Conservation (phyloP, 2,329 filamentous ascomycete species). For the Ilyonectria mors-panacis region DNA sequence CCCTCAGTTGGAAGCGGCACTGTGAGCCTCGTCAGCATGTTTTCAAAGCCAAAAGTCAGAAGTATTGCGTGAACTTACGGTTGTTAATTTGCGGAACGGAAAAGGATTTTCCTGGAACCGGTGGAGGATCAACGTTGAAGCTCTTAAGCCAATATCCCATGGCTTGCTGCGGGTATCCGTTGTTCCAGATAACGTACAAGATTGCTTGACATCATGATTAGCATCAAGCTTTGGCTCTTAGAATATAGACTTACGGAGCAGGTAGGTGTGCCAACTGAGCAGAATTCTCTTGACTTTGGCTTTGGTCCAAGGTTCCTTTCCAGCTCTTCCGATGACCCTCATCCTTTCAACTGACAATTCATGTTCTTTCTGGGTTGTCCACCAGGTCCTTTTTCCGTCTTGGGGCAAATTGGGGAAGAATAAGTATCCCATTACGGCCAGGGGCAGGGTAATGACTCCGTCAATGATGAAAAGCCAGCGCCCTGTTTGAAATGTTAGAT, state of each 20-base stretch:
- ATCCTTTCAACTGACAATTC: slow-evolving; percentile 31
- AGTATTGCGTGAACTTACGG: slow-evolving; percentile 4
- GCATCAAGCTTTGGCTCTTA: background rate
- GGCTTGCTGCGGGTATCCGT: slow-evolving; percentile 30
- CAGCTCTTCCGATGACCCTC: slow-evolving; percentile 33
- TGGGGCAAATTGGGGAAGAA: slow-evolving; percentile 40
- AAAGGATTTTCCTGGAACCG: slow-evolving; percentile 34
- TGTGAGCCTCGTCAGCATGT: background rate
- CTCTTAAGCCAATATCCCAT: slow-evolving; percentile 43
- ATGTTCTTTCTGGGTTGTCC: slow-evolving; percentile 37
- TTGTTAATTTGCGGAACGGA: slow-evolving; percentile 34
- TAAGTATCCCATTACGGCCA: slow-evolving; percentile 30
- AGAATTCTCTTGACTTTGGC: slow-evolving; percentile 32
- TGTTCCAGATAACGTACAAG: slow-evolving; percentile 39
- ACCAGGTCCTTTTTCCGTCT: slow-evolving; percentile 38
- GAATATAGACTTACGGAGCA: slow-evolving; percentile 26
- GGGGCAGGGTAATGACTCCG: slow-evolving; percentile 37
- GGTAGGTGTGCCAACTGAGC: slow-evolving; percentile 39
- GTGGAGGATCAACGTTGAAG: slow-evolving; percentile 34
- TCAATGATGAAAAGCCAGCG: slow-evolving; percentile 40
- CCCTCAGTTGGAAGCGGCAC: slow-evolving; percentile 36
- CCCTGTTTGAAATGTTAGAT: slow-evolving; percentile 27
- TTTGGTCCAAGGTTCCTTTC: slow-evolving; percentile 37
- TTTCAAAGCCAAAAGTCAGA: background rate
- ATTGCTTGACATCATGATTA: slow-evolving; percentile 17